Base-by-base conservation (phyloP, 1,284 basidiomycete species). In the Trichosporon sp. region DNA sequence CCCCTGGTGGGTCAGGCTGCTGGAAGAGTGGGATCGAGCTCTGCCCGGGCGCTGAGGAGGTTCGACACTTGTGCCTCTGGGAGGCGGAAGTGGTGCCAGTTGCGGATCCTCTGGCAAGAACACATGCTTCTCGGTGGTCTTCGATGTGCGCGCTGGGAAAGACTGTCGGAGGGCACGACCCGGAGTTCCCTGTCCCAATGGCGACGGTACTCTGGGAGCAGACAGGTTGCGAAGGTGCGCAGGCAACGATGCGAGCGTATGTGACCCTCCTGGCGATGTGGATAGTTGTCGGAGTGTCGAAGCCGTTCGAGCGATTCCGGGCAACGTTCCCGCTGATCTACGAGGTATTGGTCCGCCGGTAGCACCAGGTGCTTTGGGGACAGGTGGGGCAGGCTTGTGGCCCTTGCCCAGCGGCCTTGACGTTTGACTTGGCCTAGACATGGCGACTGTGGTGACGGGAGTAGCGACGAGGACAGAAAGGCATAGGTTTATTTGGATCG, bases 71-170 rank as follows among this genome's bases (percentile, higher is more conserved):
- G 49, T 3, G 2, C 25, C 49, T 29, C 27, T 31, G 11, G 9
- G 27, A 29, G 27, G 40, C 23, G 40, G 49, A 5, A 93, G 80
- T 0, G 92, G 90, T 64, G 88, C 89, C 1, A 93, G 91, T 79
- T 97, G 94, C 2, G 92, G 91, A 57, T 88, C 93, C 56, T 91
- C 92, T 0, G 94, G 94, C 11, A 97, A 85, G 21, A 94, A 84
- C 6, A 97, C 92, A 69, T 95, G 91, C 75, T 92, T 92, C 71
- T 95, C 92, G 0, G 88, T 90, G 1, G 90, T 93, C 82, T 97
- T 97, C 14, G 91, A 93, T 0, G 91, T 90, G 56, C 94, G 85
- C 3, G 79, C 91, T 81, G 64, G 88, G 78, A 81, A 67, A 1
- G 75, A 74, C 61, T 78, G 76, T 56, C 78, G 78, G 11, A 68